phyloP scores from a whole-genome alignment of 73 alveolate genomes.

The Paramecium tetraurelia region DNA sequence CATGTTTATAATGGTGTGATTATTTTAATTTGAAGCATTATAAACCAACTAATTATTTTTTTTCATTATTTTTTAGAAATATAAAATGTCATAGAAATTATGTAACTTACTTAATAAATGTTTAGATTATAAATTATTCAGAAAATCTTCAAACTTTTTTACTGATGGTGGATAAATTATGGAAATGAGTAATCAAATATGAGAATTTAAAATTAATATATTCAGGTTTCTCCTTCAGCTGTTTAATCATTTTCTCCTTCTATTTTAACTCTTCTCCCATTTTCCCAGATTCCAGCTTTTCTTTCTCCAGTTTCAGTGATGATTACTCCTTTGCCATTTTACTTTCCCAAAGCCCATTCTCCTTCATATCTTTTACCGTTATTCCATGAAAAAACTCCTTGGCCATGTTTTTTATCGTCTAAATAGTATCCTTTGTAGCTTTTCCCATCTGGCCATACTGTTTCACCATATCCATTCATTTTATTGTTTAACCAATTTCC shows the following conservation, averaged over 20 bases:
- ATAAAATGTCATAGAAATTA: too few relatives aligned
- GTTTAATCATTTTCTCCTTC: conserved; percentile 49
- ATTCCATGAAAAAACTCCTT: conserved; percentile 73
- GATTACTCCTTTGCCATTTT: conserved; percentile 74
- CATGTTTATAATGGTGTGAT: too few relatives aligned
- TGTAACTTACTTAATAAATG: too few relatives aligned
- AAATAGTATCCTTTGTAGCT: conserved; percentile 71
- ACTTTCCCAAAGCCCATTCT: conserved; percentile 74
- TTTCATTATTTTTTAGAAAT: too few relatives aligned
- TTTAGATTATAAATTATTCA: too few relatives aligned
- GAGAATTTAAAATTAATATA: neutral
- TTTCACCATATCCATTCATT: conserved; percentile 79
- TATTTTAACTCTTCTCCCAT: conserved; percentile 4
- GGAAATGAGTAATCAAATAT: too few relatives aligned
- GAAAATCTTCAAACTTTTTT: too few relatives aligned
- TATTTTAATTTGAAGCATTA: too few relatives aligned
- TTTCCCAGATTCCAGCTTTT: conserved; percentile 1
- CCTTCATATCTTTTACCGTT: conserved; percentile 81
- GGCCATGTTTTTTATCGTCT: conserved; percentile 74
- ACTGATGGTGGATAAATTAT: too few relatives aligned
- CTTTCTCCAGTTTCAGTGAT: neutral
- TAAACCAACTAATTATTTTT: too few relatives aligned
- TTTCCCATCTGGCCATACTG: conserved; percentile 77
- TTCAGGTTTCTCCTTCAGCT: conserved; percentile 23
- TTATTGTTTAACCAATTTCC: conserved; percentile 73